Evolutionary conservation across 306 rosid species (phyloP).

Genomic region (Quercus cerris): DNA sequence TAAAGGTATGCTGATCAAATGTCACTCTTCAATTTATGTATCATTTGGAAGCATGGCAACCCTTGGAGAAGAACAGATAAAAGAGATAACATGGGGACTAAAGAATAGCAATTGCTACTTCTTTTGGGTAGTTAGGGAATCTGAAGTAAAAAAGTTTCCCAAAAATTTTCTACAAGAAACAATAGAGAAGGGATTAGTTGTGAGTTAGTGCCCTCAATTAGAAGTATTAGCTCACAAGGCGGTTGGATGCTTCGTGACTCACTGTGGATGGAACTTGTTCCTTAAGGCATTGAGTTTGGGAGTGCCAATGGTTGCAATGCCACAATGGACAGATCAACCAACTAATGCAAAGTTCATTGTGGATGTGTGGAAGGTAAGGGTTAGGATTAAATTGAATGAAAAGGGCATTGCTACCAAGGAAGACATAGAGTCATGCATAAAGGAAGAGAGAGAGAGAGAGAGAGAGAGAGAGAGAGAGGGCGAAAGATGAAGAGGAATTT

Average conservation of each 20-base stretch:
- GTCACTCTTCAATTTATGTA: neutral
- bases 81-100: neutral
- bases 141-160: constrained; percentile 7
- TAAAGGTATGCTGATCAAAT: too few relatives aligned
- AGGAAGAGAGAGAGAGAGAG: too few relatives aligned
- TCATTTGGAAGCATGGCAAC: constrained; percentile 12
- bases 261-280: constrained; percentile 15
- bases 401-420: too few relatives aligned
- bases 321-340: constrained; percentile 16
- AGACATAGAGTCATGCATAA: too few relatives aligned
- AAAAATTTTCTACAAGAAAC: neutral
- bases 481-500: too few relatives aligned
- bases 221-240: constrained; percentile 5
- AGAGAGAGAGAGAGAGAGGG: too few relatives aligned
- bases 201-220: constrained; percentile 11
- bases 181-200: neutral
- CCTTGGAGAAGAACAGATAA: constrained; percentile 13
- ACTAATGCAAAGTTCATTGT: constrained; percentile 14
- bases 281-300: constrained; percentile 21
- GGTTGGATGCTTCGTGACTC: neutral
- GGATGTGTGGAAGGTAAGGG: neutral
- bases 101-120: neutral
- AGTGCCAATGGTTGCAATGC: constrained; percentile 14
- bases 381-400: too few relatives aligned
- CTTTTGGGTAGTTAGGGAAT: constrained; percentile 16